Conservation (phyloP, 139 green algal genomes). For the Axilococcus clingmanii region DNA sequence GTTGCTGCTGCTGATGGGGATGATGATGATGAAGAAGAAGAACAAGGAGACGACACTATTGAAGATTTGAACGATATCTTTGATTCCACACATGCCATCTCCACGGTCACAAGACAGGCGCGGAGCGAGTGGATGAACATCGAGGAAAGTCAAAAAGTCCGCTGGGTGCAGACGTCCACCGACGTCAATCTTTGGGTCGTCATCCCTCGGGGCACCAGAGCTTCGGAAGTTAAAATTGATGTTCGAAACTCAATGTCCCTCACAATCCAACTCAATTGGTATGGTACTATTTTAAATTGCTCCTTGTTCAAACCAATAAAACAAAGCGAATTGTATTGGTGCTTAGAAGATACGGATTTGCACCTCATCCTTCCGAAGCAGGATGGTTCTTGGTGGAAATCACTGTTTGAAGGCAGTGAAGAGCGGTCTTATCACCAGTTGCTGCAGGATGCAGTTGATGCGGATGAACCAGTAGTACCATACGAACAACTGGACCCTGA, state of each 20-base stretch:
- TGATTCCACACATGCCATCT: slow-evolving; percentile 4
- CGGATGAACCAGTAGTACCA: slow-evolving; percentile 31
- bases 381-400: slow-evolving; percentile 42
- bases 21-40: neutral
- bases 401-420: slow-evolving; percentile 50
- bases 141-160: neutral
- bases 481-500: slow-evolving; percentile 17
- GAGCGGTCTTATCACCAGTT: slow-evolving; percentile 56
- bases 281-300: slow-evolving; percentile 1
- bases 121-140: slow-evolving; percentile 3
- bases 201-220: slow-evolving; percentile 14
- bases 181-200: slow-evolving; percentile 8
- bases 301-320: slow-evolving; percentile 26
- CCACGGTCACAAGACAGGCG: neutral
- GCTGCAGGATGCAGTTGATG: slow-evolving; percentile 53
- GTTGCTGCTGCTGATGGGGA: too few species aligned
- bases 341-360: slow-evolving; percentile 39
- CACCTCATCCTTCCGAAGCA: slow-evolving; percentile 56
- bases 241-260: neutral
- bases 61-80: slow-evolving; percentile 13
- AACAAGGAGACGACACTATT: slow-evolving; percentile 3
- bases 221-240: slow-evolving; percentile 3
- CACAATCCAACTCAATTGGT: neutral
- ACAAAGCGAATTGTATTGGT: slow-evolving; percentile 39
- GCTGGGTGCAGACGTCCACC: slow-evolving; percentile 16